These are phyloP conservation scores for Neospermospora avenae DNA, from an alignment of 2,329 filamentous ascomycete species.

Conservation along the genomic window DNA sequence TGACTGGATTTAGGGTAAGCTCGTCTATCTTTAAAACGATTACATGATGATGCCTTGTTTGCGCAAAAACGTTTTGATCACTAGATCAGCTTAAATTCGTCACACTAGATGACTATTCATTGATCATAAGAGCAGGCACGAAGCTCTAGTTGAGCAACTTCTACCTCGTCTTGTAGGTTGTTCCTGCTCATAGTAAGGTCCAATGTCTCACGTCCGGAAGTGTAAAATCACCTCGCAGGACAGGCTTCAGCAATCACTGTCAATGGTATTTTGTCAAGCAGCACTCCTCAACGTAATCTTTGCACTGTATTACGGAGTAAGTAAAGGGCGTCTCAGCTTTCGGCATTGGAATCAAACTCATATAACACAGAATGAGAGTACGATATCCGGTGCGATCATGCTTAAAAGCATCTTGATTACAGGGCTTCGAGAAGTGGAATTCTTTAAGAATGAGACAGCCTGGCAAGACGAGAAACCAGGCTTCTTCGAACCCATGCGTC, in stretches of 20 bases:
- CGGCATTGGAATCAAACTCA: background rate
- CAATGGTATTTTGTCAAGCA: conserved; percentile 33
- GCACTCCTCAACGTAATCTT: conserved; percentile 41
- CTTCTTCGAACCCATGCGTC: conserved; percentile 39
- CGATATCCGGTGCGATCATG: conserved; percentile 35
- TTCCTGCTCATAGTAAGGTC: background rate
- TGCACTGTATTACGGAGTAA: conserved; percentile 33
- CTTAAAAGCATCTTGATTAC: conserved; percentile 38
- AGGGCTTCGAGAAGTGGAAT: conserved; percentile 37
- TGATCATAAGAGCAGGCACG: conserved; percentile 24
- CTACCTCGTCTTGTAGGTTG: conserved; percentile 24
- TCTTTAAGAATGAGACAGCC: conserved; percentile 38
- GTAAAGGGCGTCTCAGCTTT: background rate
- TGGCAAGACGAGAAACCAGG: conserved; percentile 39
- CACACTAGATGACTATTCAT: background rate
- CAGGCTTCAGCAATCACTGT: conserved; percentile 26
- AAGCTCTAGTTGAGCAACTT: conserved; percentile 32
- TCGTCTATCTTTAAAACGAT: no score
- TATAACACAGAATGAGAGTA: conserved; percentile 31
- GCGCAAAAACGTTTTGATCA: no score
- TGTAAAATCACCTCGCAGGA: conserved; percentile 32
- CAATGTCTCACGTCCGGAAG: conserved; percentile 5
- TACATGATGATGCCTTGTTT: no score
- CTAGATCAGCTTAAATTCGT: no score
- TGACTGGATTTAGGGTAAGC: background rate